Evolutionary conservation across 2,329 filamentous ascomycete species (phyloP).

Genomic region (Pyricularia grisea): DNA sequence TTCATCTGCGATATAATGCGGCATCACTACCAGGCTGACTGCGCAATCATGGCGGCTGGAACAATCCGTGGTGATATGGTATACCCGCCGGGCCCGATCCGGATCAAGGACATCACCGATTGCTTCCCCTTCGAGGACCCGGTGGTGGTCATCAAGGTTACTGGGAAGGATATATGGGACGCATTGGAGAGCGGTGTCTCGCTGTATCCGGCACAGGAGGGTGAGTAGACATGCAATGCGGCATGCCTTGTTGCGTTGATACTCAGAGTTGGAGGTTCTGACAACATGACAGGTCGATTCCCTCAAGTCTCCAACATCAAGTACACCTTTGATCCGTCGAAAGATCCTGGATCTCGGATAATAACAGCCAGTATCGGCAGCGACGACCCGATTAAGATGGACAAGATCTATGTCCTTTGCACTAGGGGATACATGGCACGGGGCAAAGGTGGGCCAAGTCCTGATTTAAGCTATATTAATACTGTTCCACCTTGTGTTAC

Average conservation of each 20-base stretch:
- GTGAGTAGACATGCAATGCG: conserved; percentile 16
- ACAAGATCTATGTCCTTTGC: conserved; percentile 60
- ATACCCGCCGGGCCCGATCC: conserved; percentile 70
- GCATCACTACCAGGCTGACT: conserved; percentile 71
- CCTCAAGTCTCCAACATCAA: conserved; percentile 78
- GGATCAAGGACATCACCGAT: conserved; percentile 73
- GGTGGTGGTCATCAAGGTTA: conserved; percentile 65
- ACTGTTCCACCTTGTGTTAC: background rate
- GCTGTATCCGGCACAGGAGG: conserved; percentile 74
- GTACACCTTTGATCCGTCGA: conserved; percentile 61
- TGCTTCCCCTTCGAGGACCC: conserved; percentile 93
- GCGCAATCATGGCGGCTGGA: conserved; percentile 73
- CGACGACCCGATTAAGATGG: conserved; percentile 45
- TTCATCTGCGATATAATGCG: conserved; percentile 91
- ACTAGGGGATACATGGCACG: conserved; percentile 85
- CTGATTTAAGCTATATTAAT: background rate
- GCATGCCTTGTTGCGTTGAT: conserved; percentile 1
- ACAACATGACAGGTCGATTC: conserved; percentile 45
- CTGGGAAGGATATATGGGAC: conserved; percentile 63
- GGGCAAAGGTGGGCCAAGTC: conserved; percentile 47
- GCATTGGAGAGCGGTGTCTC: conserved; percentile 79
- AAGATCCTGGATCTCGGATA: conserved; percentile 53
- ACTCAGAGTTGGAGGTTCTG: background rate
- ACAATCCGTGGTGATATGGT: conserved; percentile 85
- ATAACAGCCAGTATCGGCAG: conserved; percentile 51